Evolutionary conservation across 2,329 filamentous ascomycete genomes (phyloP), one percentile per base, ranked within the genome.

Genomic region (Delphinella strobiligena): DNA sequence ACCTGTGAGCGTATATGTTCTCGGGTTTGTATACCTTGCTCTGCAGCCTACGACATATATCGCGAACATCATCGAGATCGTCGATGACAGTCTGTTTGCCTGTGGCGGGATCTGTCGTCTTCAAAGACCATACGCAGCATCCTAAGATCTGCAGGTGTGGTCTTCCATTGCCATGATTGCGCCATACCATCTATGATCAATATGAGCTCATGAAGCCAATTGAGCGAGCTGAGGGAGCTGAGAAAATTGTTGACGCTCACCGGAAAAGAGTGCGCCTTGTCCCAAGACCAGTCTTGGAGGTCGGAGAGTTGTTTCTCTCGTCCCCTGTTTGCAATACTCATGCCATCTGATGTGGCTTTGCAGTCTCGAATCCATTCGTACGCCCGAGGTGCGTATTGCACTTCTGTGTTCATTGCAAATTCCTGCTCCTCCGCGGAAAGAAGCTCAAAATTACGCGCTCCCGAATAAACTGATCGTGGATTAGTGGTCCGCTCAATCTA

Each of bases 131-230:
- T 34, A 85, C 69, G 0, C 81, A 81, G 5, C 74, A 78, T 0
- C 82, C 82, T 49, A 87, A 82, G 31, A 87, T 68, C 58, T 87
- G 81, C 16, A 88, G 62, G 1, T 82, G 78, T 5, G 84, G 63
- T 9, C 69, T 67, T 5, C 77, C 78, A 0, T 79, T 85, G 3
- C 77, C 67, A 0, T 81, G 80, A 54, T 87, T 87, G 50, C 74
- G 74, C 82, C 82, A 88, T 58, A 72, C 75, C 75, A 87, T 80
- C 56, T 14, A 84, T 77, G 45, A 86, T 66, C 1, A 72, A 67
- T 1, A 82, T 81, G 0, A 87, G 67, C 3, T 80, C 68, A 3
- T 61, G 60, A 1, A 66, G 36, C 0, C 73, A 56, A 27, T 7
- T 12, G 22, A 7, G 7, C 12, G 22, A 27, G 22, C 22, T 7